phyloP scores from a whole-genome alignment of 345 rosid genomes.

The Salix dunnii region DNA sequence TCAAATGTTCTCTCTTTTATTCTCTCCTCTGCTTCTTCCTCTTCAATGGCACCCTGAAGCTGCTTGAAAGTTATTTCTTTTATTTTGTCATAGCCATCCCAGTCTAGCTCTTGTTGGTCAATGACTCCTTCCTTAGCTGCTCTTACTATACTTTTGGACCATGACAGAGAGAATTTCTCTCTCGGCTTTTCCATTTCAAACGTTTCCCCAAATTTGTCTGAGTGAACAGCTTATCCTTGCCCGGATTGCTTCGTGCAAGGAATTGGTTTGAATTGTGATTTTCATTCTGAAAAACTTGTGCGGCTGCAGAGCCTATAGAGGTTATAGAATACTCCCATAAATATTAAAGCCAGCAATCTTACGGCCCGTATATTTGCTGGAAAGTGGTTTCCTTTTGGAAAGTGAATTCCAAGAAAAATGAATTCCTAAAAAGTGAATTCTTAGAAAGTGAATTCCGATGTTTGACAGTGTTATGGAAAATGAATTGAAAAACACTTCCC shows the following conservation, averaged over 20 bases:
- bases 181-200: constrained; percentile 41
- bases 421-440: too few relatives aligned
- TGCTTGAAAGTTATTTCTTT: constrained; percentile 43
- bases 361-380: too few relatives aligned
- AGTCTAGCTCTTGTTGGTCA: constrained; percentile 53
- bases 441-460: too few relatives aligned
- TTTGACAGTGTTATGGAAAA: too few relatives aligned
- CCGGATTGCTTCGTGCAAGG: constrained; percentile 56
- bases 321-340: not conserved
- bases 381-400: too few relatives aligned
- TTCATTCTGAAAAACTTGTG: constrained; percentile 3
- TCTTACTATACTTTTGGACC: constrained; percentile 56
- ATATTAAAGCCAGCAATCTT: not conserved
- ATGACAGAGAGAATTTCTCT: constrained; percentile 46
- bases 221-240: constrained; percentile 63
- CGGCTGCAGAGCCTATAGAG: not conserved
- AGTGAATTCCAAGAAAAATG: too few relatives aligned
- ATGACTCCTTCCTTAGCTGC: constrained; percentile 68
- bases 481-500: too few relatives aligned
- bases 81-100: constrained; percentile 66
- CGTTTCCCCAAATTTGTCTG: constrained; percentile 56
- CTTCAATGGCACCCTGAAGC: constrained; percentile 41
- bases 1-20: constrained; percentile 41
- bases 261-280: constrained; percentile 12
- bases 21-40: constrained; percentile 43